Evolutionary conservation across 805 yeast species (phyloP).

Genomic region (Kluyveromyces dobzhanskii): DNA sequence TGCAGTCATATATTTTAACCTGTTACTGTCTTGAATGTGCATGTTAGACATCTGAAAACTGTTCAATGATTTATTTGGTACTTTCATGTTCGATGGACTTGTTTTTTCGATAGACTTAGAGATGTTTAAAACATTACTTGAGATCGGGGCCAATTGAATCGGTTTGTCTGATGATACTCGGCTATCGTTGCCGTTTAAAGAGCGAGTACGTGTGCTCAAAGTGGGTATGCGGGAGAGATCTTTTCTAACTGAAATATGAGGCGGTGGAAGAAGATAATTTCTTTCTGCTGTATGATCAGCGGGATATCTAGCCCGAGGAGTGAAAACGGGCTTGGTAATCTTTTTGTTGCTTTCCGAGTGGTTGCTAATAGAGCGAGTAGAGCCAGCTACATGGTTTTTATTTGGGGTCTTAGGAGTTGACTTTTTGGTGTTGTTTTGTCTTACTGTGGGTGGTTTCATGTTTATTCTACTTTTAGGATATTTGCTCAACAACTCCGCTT

Average conservation of each 20-base stretch:
- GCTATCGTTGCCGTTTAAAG: background rate
- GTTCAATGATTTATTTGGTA: too few species aligned
- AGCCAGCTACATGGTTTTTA: background rate
- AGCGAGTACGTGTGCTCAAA: background rate
- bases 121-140: background rate
- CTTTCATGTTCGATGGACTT: background rate
- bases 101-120: background rate
- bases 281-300: background rate
- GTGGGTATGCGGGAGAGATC: background rate
- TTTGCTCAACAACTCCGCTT: constrained; percentile 25
- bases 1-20: background rate
- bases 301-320: background rate
- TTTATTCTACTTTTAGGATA: constrained; percentile 28
- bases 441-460: background rate
- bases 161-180: background rate
- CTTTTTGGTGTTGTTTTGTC: background rate
- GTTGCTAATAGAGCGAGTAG: background rate
- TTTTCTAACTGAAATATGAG: background rate
- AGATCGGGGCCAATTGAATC: background rate
- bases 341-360: background rate
- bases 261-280: background rate
- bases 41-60: background rate
- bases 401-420: background rate
- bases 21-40: background rate
- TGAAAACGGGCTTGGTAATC: background rate